These are phyloP conservation scores for Pythium utonaiense DNA, from an alignment of 352 stramenopile genomes.

Conservation along the genomic window DNA sequence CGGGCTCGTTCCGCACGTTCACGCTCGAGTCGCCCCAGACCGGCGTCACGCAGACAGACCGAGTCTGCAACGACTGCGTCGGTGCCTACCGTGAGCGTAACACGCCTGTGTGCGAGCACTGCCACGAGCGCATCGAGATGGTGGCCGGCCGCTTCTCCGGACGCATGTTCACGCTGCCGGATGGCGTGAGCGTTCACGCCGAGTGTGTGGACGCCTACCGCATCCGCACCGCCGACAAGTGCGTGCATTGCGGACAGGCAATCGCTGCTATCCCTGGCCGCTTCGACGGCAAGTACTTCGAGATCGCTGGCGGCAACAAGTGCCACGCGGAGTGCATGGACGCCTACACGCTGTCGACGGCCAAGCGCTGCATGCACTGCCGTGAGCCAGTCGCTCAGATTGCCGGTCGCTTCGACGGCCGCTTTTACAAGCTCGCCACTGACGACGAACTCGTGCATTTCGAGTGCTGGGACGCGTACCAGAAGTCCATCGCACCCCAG, in stretches of 20 bases:
- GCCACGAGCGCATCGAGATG: conserved; percentile 69
- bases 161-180: conserved; percentile 72
- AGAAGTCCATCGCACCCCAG: conserved; percentile 63
- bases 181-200: conserved; percentile 72
- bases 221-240: conserved; percentile 77
- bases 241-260: conserved; percentile 69
- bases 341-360: conserved; percentile 62
- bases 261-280: conserved; percentile 70
- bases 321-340: conserved; percentile 85
- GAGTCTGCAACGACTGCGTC: conserved; percentile 79
- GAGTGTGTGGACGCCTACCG: conserved; percentile 87
- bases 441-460: conserved; percentile 69
- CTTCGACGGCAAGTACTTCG: conserved; percentile 82
- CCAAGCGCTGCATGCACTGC: conserved; percentile 73
- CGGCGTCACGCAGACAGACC: conserved; percentile 44
- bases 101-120: conserved; percentile 73
- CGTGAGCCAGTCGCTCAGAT: conserved; percentile 67
- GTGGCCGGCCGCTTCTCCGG: conserved; percentile 73
- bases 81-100: conserved; percentile 70
- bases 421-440: conserved; percentile 81
- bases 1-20: conserved; percentile 34
- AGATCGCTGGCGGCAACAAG: conserved; percentile 59
- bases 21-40: conserved; percentile 13
- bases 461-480: conserved; percentile 84
- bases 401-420: conserved; percentile 62